These are phyloP conservation scores for Raphidocelis subcapitata DNA, from an alignment of 139 green algal genomes.

Conservation along the genomic window DNA sequence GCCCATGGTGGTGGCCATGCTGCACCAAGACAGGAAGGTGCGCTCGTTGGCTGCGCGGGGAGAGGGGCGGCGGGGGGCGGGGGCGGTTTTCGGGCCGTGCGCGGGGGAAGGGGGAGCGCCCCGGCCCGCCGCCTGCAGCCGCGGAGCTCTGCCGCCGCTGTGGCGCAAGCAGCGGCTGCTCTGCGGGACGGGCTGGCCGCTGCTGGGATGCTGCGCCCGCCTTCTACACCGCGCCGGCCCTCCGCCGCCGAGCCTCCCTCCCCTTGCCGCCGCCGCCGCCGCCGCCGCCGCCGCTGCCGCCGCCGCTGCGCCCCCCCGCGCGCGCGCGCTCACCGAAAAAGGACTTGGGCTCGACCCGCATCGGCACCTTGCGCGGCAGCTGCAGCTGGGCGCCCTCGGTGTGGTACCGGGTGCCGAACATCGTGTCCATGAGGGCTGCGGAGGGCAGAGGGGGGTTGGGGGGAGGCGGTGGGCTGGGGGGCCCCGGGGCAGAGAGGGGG, in stretches of 20 bases:
- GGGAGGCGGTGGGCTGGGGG: too few species aligned
- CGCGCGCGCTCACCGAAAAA: constrained; percentile 88
- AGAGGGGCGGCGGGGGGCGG: not conserved
- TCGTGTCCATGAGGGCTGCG: constrained; percentile 4
- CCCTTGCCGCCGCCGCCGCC: too few species aligned
- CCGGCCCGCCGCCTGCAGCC: not conserved
- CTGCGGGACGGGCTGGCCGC: too few species aligned
- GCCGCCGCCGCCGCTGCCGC: too few species aligned
- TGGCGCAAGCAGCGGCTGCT: too few species aligned
- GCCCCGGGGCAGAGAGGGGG: too few species aligned
- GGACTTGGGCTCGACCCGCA: constrained; percentile 89
- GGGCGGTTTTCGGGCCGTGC: not conserved
- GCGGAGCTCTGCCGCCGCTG: too few species aligned
- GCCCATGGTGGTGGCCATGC: constrained; percentile 86
- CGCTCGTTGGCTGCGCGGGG: constrained; percentile 76
- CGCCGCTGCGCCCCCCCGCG: too few species aligned
- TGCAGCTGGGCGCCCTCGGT: constrained; percentile 65
- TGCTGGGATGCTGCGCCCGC: too few species aligned
- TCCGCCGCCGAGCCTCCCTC: too few species aligned
- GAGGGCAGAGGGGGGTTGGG: too few species aligned
- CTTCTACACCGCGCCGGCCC: too few species aligned
- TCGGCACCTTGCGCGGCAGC: constrained; percentile 73
- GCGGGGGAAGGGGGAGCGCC: not conserved
- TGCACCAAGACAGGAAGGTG: constrained; percentile 84
- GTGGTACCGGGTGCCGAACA: constrained; percentile 42